These are phyloP conservation scores for Ascochyta fabae DNA, from an alignment of 2,329 filamentous ascomycete species.

Conservation along the genomic window DNA sequence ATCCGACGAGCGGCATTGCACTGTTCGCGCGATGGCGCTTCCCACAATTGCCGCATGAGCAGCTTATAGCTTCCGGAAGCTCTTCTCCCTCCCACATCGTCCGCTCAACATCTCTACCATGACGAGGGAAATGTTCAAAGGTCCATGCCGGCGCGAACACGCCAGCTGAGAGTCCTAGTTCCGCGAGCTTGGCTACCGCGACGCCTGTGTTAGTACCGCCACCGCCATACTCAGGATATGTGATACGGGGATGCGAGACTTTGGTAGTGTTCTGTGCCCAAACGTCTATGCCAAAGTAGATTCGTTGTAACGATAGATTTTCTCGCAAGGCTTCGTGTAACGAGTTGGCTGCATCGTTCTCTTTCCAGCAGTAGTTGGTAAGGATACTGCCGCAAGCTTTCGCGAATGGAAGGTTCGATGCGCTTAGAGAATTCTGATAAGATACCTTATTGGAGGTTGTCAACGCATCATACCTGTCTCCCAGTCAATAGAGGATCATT, in stretches of 20 bases:
- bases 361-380: constrained; percentile 56
- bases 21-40: constrained; percentile 33
- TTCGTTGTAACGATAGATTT: constrained; percentile 29
- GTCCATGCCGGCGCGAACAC: constrained; percentile 57
- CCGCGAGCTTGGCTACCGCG: constrained; percentile 48
- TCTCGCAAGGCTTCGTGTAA: constrained; percentile 32
- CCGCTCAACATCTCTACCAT: constrained; percentile 36
- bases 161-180: constrained; percentile 47
- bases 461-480: constrained; percentile 54
- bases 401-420: constrained; percentile 49
- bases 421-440: constrained; percentile 55
- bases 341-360: constrained; percentile 32
- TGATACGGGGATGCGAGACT: constrained; percentile 40
- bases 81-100: constrained; percentile 46
- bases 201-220: constrained; percentile 53
- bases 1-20: constrained; percentile 30
- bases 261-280: constrained; percentile 53
- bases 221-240: constrained; percentile 48
- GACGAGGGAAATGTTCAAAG: constrained; percentile 52
- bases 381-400: constrained; percentile 49
- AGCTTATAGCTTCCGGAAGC: constrained; percentile 36
- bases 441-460: constrained; percentile 51
- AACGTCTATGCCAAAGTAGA: constrained; percentile 55
- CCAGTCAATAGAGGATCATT: background rate
- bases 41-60: constrained; percentile 41